Evolutionary conservation across 176 grass and related monocot species (phyloP).

Genomic region (Raddia distichophylla): DNA sequence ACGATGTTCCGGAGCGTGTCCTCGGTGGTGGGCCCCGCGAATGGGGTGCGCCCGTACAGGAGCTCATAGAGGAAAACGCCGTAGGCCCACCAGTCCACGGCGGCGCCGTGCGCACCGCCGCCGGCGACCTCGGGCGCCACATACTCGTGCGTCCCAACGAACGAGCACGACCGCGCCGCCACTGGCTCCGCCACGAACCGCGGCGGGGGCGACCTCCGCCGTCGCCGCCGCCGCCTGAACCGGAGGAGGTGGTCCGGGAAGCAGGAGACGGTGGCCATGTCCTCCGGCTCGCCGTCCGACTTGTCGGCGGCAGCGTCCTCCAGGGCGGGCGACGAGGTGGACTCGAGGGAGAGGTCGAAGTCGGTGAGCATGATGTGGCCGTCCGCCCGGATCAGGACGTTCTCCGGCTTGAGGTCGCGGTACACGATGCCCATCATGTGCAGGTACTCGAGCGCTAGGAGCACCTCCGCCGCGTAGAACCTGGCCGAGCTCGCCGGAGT

Average conservation of each 20-base stretch:
- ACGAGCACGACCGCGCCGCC: constrained; percentile 67
- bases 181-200: constrained; percentile 86
- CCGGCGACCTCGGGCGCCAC: constrained; percentile 71
- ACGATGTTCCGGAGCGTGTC: constrained; percentile 79
- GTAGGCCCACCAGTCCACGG: constrained; percentile 97
- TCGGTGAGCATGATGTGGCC: constrained; percentile 99
- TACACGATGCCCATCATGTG: constrained; percentile 96
- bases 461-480: constrained; percentile 94
- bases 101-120: constrained; percentile 68
- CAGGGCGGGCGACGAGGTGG: constrained; percentile 65
- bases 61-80: constrained; percentile 96
- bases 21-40: constrained; percentile 62
- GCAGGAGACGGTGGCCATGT: constrained; percentile 34
- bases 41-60: constrained; percentile 73
- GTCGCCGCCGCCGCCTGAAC: neutral
- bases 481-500: constrained; percentile 10
- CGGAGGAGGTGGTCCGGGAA: constrained; percentile 53
- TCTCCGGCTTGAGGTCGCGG: constrained; percentile 97
- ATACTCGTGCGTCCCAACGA: constrained; percentile 98
- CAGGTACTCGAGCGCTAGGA: constrained; percentile 86
- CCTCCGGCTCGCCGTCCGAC: rapidly evolving
- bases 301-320: neutral
- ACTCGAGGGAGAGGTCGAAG: constrained; percentile 87
- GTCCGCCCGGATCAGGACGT: constrained; percentile 81
- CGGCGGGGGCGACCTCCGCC: neutral